Base-by-base conservation (phyloP, 192 early-diverging fungal genomes). In the Podila clonocystis region DNA sequence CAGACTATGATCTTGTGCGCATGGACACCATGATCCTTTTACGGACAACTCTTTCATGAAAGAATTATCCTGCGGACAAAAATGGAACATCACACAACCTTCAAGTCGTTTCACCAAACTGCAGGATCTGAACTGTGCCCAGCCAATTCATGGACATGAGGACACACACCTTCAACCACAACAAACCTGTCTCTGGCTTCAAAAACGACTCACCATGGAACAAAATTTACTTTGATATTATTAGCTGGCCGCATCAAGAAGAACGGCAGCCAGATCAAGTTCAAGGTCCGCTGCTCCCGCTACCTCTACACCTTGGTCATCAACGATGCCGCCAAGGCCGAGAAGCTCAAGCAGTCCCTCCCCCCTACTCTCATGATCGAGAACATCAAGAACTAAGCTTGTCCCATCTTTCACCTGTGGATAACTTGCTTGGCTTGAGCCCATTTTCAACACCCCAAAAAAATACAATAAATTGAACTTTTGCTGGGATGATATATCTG, bases 251-350 rank as follows among this genome's bases (percentile, higher is more conserved):
- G 93, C 85, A 94, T 99, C 86, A 98, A 98, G 95, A 83, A 83
- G 74, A 83, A 83, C 69, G 70, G 76, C 41, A 89, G 88, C 72
- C 82, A 94, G 75, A 87, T 89, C 92, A 99, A 99, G 92, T 98
- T 99, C 93, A 99, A 99, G 95, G 93, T 99, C 74, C 91, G 97
- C 86, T 97, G 97, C 93, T 96, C 97, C 70, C 91, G 91, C 80
- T 98, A 96, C 93, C 91, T 99, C 83, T 99, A 99, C 94, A 99
- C 97, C 63, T 91, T 99, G 72, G 92, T 95, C 65, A 94, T 99
- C 75, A 89, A 95, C 63, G 97, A 99, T 87, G 88, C 90, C 63
- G 91, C 94, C 84, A 99, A 97, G 93, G 97, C 97, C 68, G 87
- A 91, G 80, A 99, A 99, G 92, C 91, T 99, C 63, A 92, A 91